A percentile compares a stretch with the other conserved stretches of the same genome.
Evolutionary conservation across 1,139 yeast genomes (phyloP).

Genomic region (Taphrina betulina): DNA sequence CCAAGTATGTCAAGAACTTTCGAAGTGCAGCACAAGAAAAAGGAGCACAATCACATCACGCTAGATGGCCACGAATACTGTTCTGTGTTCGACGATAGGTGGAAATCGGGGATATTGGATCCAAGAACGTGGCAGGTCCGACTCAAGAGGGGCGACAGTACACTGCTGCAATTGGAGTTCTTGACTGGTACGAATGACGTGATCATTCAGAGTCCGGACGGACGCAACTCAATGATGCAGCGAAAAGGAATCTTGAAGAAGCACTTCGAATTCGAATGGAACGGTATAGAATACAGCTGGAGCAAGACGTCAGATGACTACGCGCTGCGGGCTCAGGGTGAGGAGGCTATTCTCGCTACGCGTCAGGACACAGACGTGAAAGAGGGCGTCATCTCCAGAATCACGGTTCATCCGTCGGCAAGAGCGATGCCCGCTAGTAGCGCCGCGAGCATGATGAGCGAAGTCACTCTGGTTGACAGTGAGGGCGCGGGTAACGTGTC

Average conservation of each 20-base stretch:
- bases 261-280: background rate
- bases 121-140: slow-evolving; percentile 12
- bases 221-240: background rate
- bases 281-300: background rate
- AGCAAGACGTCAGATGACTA: background rate
- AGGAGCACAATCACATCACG: slow-evolving; percentile 5
- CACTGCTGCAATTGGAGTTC: background rate
- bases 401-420: background rate
- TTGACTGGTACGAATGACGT: background rate
- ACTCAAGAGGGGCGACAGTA: background rate
- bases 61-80: background rate
- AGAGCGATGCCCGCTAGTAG: no score
- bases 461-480: background rate
- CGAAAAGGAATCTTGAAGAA: background rate
- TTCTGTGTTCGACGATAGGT: slow-evolving; percentile 11
- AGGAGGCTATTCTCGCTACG: background rate
- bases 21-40: background rate
- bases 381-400: background rate
- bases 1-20: no score
- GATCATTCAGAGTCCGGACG: background rate
- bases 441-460: no score
- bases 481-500: background rate
- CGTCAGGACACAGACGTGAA: background rate
- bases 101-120: background rate
- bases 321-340: background rate